These are phyloP conservation scores for Cladosporium velox DNA, from an alignment of 2,329 filamentous ascomycete species.

Conservation along the genomic window DNA sequence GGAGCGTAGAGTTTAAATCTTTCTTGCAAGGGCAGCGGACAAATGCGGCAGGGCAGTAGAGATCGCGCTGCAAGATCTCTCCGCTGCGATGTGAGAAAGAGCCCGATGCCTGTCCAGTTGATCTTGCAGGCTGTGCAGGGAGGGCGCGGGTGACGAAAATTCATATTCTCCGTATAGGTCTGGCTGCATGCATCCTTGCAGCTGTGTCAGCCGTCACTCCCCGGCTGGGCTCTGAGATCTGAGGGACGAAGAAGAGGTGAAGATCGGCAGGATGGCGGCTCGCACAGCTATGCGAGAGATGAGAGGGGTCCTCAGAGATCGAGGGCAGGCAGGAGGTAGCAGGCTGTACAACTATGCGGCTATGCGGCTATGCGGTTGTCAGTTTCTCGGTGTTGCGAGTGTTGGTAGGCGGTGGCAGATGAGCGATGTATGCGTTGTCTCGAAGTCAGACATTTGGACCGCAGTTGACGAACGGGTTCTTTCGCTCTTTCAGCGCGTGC, in stretches of 20 bases:
- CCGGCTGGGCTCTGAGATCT: neutral
- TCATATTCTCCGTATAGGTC: neutral
- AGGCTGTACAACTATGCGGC: neutral
- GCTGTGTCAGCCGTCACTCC: neutral
- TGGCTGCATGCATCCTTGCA: neutral
- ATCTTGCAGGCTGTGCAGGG: neutral
- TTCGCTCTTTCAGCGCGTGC: neutral
- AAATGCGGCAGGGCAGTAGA: neutral
- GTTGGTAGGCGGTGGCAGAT: neutral
- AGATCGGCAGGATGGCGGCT: constrained; percentile 8
- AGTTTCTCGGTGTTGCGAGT: neutral
- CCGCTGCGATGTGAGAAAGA: neutral
- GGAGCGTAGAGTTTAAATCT: neutral
- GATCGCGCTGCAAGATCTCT: neutral
- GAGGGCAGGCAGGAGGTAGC: neutral
- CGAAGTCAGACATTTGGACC: neutral
- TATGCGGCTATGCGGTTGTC: neutral
- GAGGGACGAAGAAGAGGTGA: neutral
- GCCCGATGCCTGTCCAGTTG: neutral
- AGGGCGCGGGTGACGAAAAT: neutral
- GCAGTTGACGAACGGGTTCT: neutral
- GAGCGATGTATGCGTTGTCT: neutral
- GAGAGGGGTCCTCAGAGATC: neutral
- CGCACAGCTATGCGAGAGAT: constrained; percentile 7
- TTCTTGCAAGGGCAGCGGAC: neutral